Evolutionary conservation across 73 alveolate genomes (phyloP).

Genomic region (Vitrella brassicaformis): DNA sequence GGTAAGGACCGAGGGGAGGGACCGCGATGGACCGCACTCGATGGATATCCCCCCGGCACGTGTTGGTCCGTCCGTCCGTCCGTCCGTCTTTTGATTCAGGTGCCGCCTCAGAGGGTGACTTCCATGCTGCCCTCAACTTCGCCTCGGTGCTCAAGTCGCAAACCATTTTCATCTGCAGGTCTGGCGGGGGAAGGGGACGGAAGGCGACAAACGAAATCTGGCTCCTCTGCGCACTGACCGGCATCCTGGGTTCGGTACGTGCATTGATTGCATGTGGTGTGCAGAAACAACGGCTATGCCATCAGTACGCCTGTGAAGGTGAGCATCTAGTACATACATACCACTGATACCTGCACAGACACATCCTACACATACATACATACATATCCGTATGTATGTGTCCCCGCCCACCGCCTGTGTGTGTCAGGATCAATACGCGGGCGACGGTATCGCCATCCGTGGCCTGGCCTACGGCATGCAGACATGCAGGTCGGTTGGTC

Average conservation of each 20-base stretch:
- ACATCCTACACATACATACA: neutral
- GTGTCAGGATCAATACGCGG: constrained; percentile 63
- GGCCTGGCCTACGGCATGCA: constrained; percentile 75
- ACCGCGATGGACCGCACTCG: neutral
- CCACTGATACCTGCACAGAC: neutral
- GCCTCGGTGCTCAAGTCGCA: constrained; percentile 68
- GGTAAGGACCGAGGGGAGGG: neutral
- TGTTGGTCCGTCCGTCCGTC: neutral
- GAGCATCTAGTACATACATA: neutral
- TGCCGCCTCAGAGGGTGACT: constrained; percentile 92
- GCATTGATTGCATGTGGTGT: no score
- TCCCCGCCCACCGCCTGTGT: neutral
- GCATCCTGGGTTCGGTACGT: no score
- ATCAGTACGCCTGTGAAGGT: constrained; percentile 28
- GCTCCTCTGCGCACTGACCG: no score
- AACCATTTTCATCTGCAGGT: constrained; percentile 76
- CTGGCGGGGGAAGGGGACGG: no score
- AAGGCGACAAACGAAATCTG: no score
- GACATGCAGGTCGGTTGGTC: constrained; percentile 73
- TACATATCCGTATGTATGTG: neutral
- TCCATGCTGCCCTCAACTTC: constrained; percentile 80
- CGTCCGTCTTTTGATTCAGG: constrained; percentile 35
- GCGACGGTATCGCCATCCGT: constrained; percentile 79
- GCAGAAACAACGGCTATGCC: constrained; percentile 42
- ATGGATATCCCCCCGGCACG: no score